Evolutionary conservation across 2,329 filamentous ascomycete genomes (phyloP).

Genomic region (Exutisphaerella laricina): DNA sequence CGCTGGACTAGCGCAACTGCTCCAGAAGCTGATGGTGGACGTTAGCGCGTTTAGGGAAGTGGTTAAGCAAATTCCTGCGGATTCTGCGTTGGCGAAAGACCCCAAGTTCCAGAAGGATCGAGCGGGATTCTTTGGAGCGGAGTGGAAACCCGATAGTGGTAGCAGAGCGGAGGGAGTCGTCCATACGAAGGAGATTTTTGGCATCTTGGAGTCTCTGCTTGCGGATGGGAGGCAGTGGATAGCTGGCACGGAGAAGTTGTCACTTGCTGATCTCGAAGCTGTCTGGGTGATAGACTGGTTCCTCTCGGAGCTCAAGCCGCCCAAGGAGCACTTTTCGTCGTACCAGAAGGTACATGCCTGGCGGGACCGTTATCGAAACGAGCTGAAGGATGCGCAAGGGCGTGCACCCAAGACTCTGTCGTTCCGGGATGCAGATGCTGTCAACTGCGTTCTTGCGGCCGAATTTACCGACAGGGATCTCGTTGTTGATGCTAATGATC

Average conservation of each 20-base stretch:
- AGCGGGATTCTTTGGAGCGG: conserved; percentile 41
- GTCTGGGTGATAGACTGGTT: conserved; percentile 56
- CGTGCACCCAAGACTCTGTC: conserved; percentile 38
- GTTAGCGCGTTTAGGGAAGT: conserved; percentile 52
- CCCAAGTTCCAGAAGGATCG: conserved; percentile 56
- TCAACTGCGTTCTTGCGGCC: conserved; percentile 42
- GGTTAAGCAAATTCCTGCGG: conserved; percentile 52
- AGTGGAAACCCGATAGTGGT: conserved; percentile 38
- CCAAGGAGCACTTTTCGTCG: conserved; percentile 47
- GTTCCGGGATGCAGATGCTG: conserved; percentile 52
- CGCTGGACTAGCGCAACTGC: conserved; percentile 48
- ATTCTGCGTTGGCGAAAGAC: conserved; percentile 50
- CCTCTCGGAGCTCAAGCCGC: conserved; percentile 49
- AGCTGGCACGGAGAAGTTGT: conserved; percentile 47
- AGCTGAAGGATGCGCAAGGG: conserved; percentile 41
- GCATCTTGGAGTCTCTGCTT: conserved; percentile 57
- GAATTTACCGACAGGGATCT: conserved; percentile 44
- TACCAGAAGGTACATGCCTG: conserved; percentile 56
- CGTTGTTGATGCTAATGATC: conserved; percentile 48
- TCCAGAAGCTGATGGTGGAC: conserved; percentile 54
- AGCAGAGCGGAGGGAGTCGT: conserved; percentile 52
- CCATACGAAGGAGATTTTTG: conserved; percentile 51
- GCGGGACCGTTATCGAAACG: conserved; percentile 55
- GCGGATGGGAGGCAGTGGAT: conserved; percentile 64
- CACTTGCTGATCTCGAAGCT: conserved; percentile 61